Evolutionary conservation across 495 filamentous ascomycete species (phyloP).

Genomic region (Aspergillus diversus): DNA sequence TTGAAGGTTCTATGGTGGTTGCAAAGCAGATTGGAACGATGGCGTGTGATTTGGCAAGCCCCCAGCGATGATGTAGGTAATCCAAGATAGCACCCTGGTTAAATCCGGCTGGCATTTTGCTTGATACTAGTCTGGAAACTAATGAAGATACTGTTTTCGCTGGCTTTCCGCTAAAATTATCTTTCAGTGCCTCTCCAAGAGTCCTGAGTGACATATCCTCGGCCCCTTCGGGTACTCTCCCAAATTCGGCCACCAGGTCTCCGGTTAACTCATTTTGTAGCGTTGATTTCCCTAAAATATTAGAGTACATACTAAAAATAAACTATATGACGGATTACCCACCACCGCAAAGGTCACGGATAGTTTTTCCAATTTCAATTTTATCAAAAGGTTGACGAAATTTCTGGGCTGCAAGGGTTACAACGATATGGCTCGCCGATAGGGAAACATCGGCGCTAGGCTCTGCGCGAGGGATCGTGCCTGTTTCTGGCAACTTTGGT

Average conservation of each 20-base stretch:
- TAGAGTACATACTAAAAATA: background rate
- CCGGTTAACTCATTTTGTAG: slow-evolving; percentile 94
- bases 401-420: slow-evolving; percentile 31
- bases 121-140: slow-evolving; percentile 90
- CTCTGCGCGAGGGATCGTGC: background rate
- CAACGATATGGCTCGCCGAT: slow-evolving; percentile 23
- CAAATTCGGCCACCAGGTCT: slow-evolving; percentile 96
- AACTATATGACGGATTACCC: background rate
- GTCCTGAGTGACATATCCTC: slow-evolving; percentile 95
- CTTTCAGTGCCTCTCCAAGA: slow-evolving; percentile 88
- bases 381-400: slow-evolving; percentile 29
- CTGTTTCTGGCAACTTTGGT: background rate
- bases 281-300: slow-evolving; percentile 80
- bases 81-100: slow-evolving; percentile 92
- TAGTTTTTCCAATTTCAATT: slow-evolving; percentile 23
- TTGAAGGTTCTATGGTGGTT: slow-evolving; percentile 85
- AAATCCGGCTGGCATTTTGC: slow-evolving; percentile 99
- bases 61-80: slow-evolving; percentile 91
- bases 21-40: slow-evolving; percentile 65
- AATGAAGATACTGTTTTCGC: slow-evolving; percentile 93
- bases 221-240: slow-evolving; percentile 94
- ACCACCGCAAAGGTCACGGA: slow-evolving; percentile 32
- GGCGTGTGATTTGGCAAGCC: slow-evolving; percentile 81
- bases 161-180: slow-evolving; percentile 92
- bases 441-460: slow-evolving; percentile 20